These are phyloP conservation scores for Colletotrichum orbiculare DNA, from an alignment of 2,329 filamentous ascomycete genomes.

Conservation along the genomic window DNA sequence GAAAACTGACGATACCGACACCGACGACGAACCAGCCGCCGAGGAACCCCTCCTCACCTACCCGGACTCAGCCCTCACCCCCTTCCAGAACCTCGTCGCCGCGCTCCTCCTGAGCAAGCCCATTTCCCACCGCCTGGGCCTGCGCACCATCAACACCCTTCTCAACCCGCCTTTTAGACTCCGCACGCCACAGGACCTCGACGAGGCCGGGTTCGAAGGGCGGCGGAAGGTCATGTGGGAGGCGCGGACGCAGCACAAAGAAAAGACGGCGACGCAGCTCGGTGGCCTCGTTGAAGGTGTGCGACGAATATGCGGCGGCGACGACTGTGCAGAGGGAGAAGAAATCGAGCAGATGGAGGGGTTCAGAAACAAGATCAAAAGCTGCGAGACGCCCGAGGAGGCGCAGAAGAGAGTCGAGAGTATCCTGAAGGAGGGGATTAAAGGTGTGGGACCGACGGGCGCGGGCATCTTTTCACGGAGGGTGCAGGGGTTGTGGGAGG, in stretches of 20 bases:
- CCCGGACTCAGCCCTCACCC: slow-evolving; percentile 42
- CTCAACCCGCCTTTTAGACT: slow-evolving; percentile 54
- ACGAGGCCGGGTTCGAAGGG: slow-evolving; percentile 49
- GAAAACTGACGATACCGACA: background rate
- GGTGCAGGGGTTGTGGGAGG: slow-evolving; percentile 16
- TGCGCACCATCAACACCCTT: slow-evolving; percentile 55
- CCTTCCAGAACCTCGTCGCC: slow-evolving; percentile 57
- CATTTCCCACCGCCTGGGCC: slow-evolving; percentile 54
- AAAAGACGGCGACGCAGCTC: slow-evolving; percentile 56
- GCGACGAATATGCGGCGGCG: background rate
- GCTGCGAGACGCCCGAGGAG: background rate
- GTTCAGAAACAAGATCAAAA: background rate
- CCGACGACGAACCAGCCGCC: background rate
- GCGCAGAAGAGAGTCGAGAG: slow-evolving; percentile 3
- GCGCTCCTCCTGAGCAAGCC: slow-evolving; percentile 56
- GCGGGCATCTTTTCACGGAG: slow-evolving; percentile 11
- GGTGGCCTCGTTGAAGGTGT: slow-evolving; percentile 29
- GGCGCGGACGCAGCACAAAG: slow-evolving; percentile 56
- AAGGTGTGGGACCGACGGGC: slow-evolving; percentile 15
- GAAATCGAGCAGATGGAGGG: slow-evolving; percentile 1
- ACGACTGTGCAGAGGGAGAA: background rate
- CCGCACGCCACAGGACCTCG: slow-evolving; percentile 37
- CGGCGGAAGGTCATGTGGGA: slow-evolving; percentile 51
- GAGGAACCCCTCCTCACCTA: background rate
- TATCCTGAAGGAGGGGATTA: slow-evolving; percentile 7